Conservation (phyloP, 2,329 filamentous ascomycete species). For the Nakataea oryzae region DNA sequence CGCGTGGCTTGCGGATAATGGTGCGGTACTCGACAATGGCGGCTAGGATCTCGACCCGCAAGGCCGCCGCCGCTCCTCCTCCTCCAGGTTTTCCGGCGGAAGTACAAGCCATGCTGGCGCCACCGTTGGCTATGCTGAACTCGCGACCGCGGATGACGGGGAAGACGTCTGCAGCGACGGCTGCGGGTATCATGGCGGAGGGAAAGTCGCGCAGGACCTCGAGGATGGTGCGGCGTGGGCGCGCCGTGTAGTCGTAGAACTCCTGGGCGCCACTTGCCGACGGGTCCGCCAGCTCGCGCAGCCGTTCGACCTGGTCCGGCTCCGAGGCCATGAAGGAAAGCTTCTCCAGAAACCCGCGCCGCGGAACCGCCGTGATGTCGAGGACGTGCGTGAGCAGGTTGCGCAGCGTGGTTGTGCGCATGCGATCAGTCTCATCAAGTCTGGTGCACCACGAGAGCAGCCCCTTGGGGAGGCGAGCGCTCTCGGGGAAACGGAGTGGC, state of each 20-base stretch:
- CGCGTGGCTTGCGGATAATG: conserved; percentile 69
- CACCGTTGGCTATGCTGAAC: conserved; percentile 83
- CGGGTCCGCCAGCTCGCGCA: conserved; percentile 73
- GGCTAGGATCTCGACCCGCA: conserved; percentile 58
- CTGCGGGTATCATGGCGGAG: conserved; percentile 69
- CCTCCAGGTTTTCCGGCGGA: background rate
- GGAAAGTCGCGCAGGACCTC: conserved; percentile 89
- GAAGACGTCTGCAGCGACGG: conserved; percentile 61
- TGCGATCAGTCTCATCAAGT: conserved; percentile 5
- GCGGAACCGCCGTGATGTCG: conserved; percentile 83
- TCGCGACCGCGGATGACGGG: conserved; percentile 79
- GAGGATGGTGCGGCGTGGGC: conserved; percentile 79
- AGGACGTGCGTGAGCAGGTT: conserved; percentile 71
- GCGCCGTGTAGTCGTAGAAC: conserved; percentile 89
- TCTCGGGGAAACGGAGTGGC: conserved; percentile 40
- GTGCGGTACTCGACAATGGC: conserved; percentile 90
- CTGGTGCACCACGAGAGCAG: conserved; percentile 7
- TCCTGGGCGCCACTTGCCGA: conserved; percentile 74
- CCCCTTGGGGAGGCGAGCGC: background rate
- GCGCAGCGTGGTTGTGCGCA: conserved; percentile 50
- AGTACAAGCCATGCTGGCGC: conserved; percentile 20
- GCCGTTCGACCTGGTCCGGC: conserved; percentile 63
- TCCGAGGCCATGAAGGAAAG: conserved; percentile 68
- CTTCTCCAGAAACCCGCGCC: conserved; percentile 72
- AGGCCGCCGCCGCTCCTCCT: background rate